A percentile compares a stretch with the other conserved stretches of the same genome.
phyloP scores from a whole-genome alignment of 768 basidiomycete genomes.

The Nidula microcarpa region DNA sequence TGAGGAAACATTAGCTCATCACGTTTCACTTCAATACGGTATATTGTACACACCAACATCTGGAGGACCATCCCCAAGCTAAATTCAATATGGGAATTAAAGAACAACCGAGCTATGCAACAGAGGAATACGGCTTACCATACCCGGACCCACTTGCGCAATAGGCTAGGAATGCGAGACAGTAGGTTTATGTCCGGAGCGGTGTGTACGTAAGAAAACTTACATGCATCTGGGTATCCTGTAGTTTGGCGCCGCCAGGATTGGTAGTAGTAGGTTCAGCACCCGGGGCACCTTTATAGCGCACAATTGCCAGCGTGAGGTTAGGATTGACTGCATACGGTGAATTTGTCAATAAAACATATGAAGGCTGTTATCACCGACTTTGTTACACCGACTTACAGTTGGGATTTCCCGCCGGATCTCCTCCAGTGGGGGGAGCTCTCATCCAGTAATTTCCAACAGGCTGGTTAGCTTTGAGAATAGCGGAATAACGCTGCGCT shows the following conservation, averaged over 20 bases:
- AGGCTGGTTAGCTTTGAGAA: constrained; percentile 37
- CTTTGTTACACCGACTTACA: constrained; percentile 7
- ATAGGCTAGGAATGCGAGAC: constrained; percentile 6
- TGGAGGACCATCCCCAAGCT: neutral
- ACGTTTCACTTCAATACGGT: too few relatives aligned
- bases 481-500: constrained; percentile 33
- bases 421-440: constrained; percentile 22
- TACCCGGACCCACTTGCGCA: constrained; percentile 10
- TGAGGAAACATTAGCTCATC: neutral
- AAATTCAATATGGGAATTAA: neutral
- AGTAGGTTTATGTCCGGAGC: neutral
- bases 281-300: constrained; percentile 29
- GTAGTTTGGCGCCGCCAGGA: constrained; percentile 14
- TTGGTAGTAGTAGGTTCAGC: constrained; percentile 25
- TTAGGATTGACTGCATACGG: constrained; percentile 15
- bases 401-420: constrained; percentile 19
- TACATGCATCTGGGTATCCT: constrained; percentile 25
- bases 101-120: neutral
- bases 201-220: neutral
- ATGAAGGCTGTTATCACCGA: neutral
- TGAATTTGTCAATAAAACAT: neutral
- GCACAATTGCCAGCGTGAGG: constrained; percentile 32
- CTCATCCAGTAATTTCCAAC: constrained; percentile 44
- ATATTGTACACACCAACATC: neutral
- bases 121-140: constrained; percentile 4